Evolutionary conservation across 2,329 filamentous ascomycete species (phyloP).

Genomic region (Alternaria gansuensis): DNA sequence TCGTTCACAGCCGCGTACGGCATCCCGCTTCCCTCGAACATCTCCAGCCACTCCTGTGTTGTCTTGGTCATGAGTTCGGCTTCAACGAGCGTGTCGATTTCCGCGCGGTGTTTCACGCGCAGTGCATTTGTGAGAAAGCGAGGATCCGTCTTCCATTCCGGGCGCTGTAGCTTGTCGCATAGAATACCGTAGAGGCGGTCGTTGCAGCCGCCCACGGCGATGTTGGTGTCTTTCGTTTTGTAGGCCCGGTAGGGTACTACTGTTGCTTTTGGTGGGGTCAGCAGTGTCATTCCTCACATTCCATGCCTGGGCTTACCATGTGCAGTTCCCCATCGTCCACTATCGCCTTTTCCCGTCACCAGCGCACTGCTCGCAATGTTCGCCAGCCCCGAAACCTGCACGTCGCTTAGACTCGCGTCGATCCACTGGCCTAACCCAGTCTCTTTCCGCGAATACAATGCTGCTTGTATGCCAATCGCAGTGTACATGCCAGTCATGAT

Average conservation of each 20-base stretch:
- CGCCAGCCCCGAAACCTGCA: constrained; percentile 87
- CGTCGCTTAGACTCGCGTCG: constrained; percentile 89
- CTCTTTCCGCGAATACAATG: constrained; percentile 75
- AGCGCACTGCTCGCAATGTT: constrained; percentile 93
- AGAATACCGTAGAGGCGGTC: constrained; percentile 69
- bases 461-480: constrained; percentile 92
- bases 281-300: background rate
- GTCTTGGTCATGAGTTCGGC: constrained; percentile 75
- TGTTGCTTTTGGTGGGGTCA: constrained; percentile 64
- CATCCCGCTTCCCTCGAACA: constrained; percentile 90
- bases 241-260: constrained; percentile 94
- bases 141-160: constrained; percentile 66
- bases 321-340: constrained; percentile 92
- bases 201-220: constrained; percentile 70
- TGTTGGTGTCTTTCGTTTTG: constrained; percentile 68
- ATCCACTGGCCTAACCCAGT: constrained; percentile 89
- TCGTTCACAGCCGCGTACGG: constrained; percentile 95
- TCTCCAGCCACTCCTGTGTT: constrained; percentile 84
- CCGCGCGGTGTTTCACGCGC: constrained; percentile 72
- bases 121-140: constrained; percentile 67
- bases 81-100: constrained; percentile 82
- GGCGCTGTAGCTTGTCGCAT: constrained; percentile 64
- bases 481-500: constrained; percentile 94
- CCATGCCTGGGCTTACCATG: constrained; percentile 70
- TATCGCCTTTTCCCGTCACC: constrained; percentile 85